Evolutionary conservation across 148 eudicot species (phyloP).

Genomic region (Cornus kousa): DNA sequence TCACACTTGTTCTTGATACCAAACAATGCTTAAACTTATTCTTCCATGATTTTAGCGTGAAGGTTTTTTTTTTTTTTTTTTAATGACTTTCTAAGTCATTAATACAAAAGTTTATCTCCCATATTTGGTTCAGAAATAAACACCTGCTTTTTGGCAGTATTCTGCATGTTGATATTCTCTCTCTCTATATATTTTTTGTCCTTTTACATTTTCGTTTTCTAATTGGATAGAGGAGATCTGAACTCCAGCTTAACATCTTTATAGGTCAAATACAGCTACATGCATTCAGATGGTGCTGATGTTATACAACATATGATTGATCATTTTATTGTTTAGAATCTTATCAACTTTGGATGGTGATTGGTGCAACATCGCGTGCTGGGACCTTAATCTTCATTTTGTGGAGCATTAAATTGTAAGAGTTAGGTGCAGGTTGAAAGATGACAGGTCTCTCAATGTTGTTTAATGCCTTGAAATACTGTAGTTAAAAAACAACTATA

Average conservation of each 20-base stretch:
- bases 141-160: no score
- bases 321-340: conserved; percentile 52
- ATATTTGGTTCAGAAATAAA: no score
- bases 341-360: background rate
- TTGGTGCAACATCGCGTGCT: background rate
- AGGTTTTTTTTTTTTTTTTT: no score
- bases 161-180: background rate
- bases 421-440: background rate
- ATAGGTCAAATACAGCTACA: conserved; percentile 74
- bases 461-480: background rate
- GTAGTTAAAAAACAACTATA: background rate
- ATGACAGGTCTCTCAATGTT: background rate
- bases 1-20: no score
- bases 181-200: background rate
- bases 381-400: background rate
- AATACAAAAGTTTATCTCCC: no score
- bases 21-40: no score
- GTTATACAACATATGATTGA: conserved; percentile 91
- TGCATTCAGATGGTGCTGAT: conserved; percentile 84
- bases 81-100: no score
- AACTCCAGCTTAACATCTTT: background rate
- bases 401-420: background rate
- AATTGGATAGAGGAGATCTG: background rate
- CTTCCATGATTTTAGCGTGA: no score
- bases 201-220: background rate